These are phyloP conservation scores for Bacidia gigantensis DNA, from an alignment of 495 filamentous ascomycete species.

Conservation along the genomic window DNA sequence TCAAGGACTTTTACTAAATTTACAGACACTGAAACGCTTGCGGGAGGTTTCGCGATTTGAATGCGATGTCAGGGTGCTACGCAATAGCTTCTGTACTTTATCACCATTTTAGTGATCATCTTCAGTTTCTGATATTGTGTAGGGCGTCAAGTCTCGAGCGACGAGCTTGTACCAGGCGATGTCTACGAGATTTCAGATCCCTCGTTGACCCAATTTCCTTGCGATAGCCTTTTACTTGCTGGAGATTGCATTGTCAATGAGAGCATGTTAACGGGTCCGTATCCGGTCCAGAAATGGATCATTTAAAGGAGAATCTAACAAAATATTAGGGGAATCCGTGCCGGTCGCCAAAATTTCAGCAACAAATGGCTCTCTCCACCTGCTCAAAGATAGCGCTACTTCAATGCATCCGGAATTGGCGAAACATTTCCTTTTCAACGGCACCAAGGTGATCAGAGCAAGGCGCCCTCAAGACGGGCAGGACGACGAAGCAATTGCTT, in stretches of 20 bases:
- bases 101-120: neutral
- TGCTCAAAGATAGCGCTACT: conserved; percentile 61
- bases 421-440: conserved; percentile 81
- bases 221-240: conserved; percentile 80
- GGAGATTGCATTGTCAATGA: conserved; percentile 99
- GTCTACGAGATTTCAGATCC: conserved; percentile 97
- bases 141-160: conserved; percentile 78
- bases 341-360: conserved; percentile 86
- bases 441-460: conserved; percentile 88
- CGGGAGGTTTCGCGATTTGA: conserved; percentile 89
- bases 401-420: conserved; percentile 68
- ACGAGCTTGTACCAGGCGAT: conserved; percentile 87
- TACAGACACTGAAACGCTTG: conserved; percentile 74
- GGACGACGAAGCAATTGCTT: conserved; percentile 78
- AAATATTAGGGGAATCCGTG: conserved; percentile 67
- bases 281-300: neutral
- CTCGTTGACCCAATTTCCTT: conserved; percentile 81
- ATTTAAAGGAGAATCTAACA: conserved; percentile 15
- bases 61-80: conserved; percentile 83
- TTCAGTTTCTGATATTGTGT: neutral
- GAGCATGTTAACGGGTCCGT: conserved; percentile 87
- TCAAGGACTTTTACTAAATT: conserved; percentile 10
- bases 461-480: conserved; percentile 72
- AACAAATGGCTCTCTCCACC: conserved; percentile 63
- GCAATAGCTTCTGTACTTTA: conserved; percentile 80